Percentiles rank a stretch among this genome's conserved stretches.
phyloP scores from a whole-genome alignment of 805 yeast genomes.

The Ogataea pignaliae region DNA sequence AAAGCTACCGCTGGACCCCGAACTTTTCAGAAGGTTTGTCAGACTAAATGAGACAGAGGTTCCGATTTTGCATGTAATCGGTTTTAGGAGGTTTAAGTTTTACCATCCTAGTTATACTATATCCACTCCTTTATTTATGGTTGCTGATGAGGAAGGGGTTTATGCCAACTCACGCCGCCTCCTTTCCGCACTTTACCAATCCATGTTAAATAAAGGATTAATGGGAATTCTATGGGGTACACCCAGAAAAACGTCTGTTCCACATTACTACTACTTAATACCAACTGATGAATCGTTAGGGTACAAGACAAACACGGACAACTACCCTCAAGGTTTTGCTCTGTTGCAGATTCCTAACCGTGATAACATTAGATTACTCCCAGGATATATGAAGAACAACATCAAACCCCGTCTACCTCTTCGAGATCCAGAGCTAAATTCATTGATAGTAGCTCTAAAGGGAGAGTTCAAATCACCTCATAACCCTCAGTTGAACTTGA shows the following conservation, averaged over 20 bases:
- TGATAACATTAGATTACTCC: conserved; percentile 70
- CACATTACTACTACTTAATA: conserved; percentile 53
- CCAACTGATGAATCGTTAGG: conserved; percentile 39
- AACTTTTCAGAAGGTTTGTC: conserved; percentile 28
- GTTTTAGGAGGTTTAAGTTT: conserved; percentile 51
- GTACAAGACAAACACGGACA: conserved; percentile 8
- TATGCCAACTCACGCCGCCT: conserved; percentile 62
- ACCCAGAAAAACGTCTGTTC: conserved; percentile 46
- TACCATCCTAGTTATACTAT: conserved; percentile 49
- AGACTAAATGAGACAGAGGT: conserved; percentile 30
- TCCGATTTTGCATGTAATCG: conserved; percentile 60
- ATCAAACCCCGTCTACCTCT: conserved; percentile 17
- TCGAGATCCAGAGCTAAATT: conserved; percentile 17
- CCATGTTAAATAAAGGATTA: conserved; percentile 45
- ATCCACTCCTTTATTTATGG: conserved; percentile 55
- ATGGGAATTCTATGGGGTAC: conserved; percentile 76
- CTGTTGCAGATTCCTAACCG: conserved; percentile 65
- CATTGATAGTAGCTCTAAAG: conserved; percentile 21
- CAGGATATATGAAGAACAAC: conserved; percentile 30
- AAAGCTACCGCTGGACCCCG: conserved; percentile 34
- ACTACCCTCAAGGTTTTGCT: conserved; percentile 67
- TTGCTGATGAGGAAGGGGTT: conserved; percentile 56
- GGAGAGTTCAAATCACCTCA: conserved; percentile 30
- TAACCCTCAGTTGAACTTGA: conserved; percentile 68
- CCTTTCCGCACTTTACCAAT: conserved; percentile 61